Conservation (phyloP, 2,329 filamentous ascomycete genomes). For the Tolypocladium inflatum region DNA sequence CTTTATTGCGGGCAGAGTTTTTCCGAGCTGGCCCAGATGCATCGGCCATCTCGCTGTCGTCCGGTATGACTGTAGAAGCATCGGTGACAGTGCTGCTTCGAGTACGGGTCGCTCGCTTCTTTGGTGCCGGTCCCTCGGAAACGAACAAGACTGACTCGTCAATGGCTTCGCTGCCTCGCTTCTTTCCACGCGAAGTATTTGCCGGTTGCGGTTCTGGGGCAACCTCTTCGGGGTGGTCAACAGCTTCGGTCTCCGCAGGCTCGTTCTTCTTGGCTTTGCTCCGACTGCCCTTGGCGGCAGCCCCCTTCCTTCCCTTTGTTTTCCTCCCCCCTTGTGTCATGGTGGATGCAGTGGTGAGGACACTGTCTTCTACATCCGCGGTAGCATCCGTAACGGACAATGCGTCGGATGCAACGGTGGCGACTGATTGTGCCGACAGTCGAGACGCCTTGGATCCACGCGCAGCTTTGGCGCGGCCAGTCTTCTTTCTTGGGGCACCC, state of each 20-base stretch:
- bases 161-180: constrained; percentile 52
- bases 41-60: constrained; percentile 32
- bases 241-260: constrained; percentile 7
- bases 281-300: constrained; percentile 31
- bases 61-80: constrained; percentile 25
- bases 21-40: constrained; percentile 14
- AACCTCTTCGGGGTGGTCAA: constrained; percentile 11
- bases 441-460: constrained; percentile 62
- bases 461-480: constrained; percentile 41
- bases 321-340: constrained; percentile 52
- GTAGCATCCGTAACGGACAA: constrained; percentile 37
- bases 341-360: constrained; percentile 49
- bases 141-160: constrained; percentile 35
- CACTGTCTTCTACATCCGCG: constrained; percentile 46
- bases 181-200: constrained; percentile 44
- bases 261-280: constrained; percentile 43
- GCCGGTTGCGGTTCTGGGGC: constrained; percentile 19
- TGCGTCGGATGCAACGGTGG: constrained; percentile 39
- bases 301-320: constrained; percentile 44
- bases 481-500: constrained; percentile 41
- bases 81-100: constrained; percentile 36
- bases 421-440: constrained; percentile 47
- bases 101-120: constrained; percentile 47
- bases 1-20: constrained; percentile 23
- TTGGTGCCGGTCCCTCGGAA: constrained; percentile 41